These are phyloP conservation scores for Cytospora chrysosperma DNA, from an alignment of 2,329 filamentous ascomycete genomes.

Conservation along the genomic window DNA sequence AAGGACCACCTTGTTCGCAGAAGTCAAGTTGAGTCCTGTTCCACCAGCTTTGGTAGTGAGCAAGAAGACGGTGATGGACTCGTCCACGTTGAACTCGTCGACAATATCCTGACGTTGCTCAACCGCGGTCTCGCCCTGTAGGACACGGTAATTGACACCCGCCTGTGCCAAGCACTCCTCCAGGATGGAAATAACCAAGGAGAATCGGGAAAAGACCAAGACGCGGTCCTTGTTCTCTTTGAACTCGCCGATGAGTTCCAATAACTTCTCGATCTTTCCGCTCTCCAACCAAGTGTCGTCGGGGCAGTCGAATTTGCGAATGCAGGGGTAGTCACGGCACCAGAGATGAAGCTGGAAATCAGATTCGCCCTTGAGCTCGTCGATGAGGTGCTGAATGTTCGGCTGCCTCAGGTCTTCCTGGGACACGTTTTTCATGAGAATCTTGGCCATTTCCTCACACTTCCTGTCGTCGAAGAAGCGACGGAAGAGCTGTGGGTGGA, in stretches of 20 bases:
- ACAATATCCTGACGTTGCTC: slow-evolving; percentile 82
- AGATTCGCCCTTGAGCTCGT: slow-evolving; percentile 57
- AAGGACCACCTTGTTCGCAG: slow-evolving; percentile 95
- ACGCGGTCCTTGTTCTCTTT: slow-evolving; percentile 80
- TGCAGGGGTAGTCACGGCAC: slow-evolving; percentile 60
- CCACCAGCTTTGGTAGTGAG: slow-evolving; percentile 92
- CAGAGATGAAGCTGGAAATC: slow-evolving; percentile 67
- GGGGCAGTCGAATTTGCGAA: slow-evolving; percentile 53
- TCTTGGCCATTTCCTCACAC: slow-evolving; percentile 73
- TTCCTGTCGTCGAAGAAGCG: slow-evolving; percentile 74
- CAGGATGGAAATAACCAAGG: slow-evolving; percentile 85
- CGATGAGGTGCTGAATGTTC: slow-evolving; percentile 51
- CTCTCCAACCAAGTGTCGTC: slow-evolving; percentile 57
- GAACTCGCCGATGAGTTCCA: slow-evolving; percentile 71
- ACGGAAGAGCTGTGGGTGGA: slow-evolving; percentile 86
- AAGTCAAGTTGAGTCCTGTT: slow-evolving; percentile 94
- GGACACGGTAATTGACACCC: slow-evolving; percentile 74
- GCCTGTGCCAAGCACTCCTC: slow-evolving; percentile 75
- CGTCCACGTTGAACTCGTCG: slow-evolving; percentile 77
- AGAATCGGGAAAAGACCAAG: slow-evolving; percentile 92
- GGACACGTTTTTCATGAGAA: slow-evolving; percentile 68
- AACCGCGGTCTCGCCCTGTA: slow-evolving; percentile 83
- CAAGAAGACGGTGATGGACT: slow-evolving; percentile 82
- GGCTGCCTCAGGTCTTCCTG: slow-evolving; percentile 54
- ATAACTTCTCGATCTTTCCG: slow-evolving; percentile 82